Conservation (phyloP, 2,329 filamentous ascomycete species). For the Dothistroma septosporum region DNA sequence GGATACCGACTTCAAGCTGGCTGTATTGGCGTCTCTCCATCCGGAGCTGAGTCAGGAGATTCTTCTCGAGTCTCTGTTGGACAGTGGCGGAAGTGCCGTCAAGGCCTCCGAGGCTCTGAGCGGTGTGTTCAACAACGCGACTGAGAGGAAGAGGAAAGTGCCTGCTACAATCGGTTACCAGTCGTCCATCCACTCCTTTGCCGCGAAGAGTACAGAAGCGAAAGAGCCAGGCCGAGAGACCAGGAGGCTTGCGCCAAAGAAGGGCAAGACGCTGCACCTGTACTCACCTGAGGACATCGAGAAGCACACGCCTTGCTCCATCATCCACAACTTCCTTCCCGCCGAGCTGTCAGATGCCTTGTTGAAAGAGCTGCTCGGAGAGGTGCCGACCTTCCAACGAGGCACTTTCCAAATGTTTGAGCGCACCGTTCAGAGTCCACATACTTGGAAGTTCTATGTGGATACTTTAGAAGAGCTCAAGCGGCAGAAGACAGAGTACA, state of each 20-base stretch:
- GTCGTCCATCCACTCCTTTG: constrained; percentile 37
- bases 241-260: constrained; percentile 57
- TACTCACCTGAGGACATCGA: constrained; percentile 79
- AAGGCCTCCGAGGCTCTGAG: constrained; percentile 57
- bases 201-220: constrained; percentile 1
- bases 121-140: constrained; percentile 20
- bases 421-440: constrained; percentile 76
- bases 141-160: constrained; percentile 32
- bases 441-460: constrained; percentile 80
- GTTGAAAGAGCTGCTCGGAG: constrained; percentile 68
- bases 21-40: constrained; percentile 73
- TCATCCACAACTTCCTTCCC: constrained; percentile 87
- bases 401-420: constrained; percentile 84
- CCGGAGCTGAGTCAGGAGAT: constrained; percentile 59
- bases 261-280: constrained; percentile 77
- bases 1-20: constrained; percentile 84
- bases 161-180: constrained; percentile 38
- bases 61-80: constrained; percentile 74
- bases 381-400: constrained; percentile 66
- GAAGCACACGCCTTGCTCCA: constrained; percentile 79
- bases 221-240: not conserved
- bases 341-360: constrained; percentile 66
- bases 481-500: constrained; percentile 71
- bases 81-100: constrained; percentile 71
- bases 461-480: constrained; percentile 65